These are phyloP conservation scores for Mycena chlorophos DNA, from an alignment of 768 basidiomycete species.

Conservation along the genomic window DNA sequence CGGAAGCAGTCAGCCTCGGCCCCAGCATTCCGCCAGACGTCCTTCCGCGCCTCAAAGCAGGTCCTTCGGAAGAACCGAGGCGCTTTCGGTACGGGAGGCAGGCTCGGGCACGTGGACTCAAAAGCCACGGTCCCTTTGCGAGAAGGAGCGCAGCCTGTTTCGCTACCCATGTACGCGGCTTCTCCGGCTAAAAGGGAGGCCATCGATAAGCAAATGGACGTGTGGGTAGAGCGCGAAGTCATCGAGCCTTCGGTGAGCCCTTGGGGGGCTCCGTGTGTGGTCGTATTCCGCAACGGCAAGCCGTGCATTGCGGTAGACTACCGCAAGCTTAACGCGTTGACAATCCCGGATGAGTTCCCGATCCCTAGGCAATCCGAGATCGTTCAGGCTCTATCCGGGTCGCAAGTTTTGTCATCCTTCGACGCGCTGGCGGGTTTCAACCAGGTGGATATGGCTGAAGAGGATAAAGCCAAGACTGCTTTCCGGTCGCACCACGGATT, in stretches of 20 bases:
- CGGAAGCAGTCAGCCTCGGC: not conserved
- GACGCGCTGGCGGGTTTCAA: not conserved
- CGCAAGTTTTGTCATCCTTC: not conserved
- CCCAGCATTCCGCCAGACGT: not conserved
- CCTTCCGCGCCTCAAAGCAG: not conserved
- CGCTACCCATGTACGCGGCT: conserved; percentile 18
- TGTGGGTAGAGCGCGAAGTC: conserved; percentile 27
- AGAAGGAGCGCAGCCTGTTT: conserved; percentile 15
- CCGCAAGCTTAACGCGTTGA: conserved; percentile 18
- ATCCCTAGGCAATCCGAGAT: too few relatives aligned
- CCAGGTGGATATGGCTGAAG: not conserved
- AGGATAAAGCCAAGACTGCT: not conserved
- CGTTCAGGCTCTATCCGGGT: conserved; percentile 11
- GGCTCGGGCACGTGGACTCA: conserved; percentile 7
- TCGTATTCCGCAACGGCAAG: too few relatives aligned
- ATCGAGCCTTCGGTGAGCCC: too few relatives aligned
- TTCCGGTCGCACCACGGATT: not conserved
- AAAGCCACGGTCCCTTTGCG: conserved; percentile 23
- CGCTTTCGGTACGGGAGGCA: conserved; percentile 26
- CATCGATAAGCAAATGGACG: conserved; percentile 29
- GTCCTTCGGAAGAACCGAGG: not conserved
- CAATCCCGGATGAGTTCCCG: conserved; percentile 28
- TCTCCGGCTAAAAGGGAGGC: conserved; percentile 25
- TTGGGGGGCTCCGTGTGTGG: too few relatives aligned
- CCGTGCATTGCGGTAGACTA: too few relatives aligned